Base-by-base conservation (phyloP, 495 filamentous ascomycete genomes). In the Xylaria longipes region DNA sequence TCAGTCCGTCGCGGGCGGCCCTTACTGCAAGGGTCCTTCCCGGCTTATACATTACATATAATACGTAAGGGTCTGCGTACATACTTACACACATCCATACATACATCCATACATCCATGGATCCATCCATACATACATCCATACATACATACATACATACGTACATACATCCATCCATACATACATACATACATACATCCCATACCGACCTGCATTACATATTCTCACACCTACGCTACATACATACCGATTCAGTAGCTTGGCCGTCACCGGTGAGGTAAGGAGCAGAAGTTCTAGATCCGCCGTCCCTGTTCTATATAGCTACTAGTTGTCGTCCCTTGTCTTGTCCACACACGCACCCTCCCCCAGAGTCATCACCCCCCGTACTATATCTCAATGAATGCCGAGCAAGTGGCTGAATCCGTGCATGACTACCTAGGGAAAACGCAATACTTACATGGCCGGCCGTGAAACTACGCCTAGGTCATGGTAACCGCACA, bases 21-120 rank as follows among this genome's bases (percentile, higher is more conserved):
- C 57, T 60, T 60, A 6, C 57, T 60, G 57, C 63, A 66, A 66
- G 63, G 63, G 63, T 66, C 43, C 45, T 52, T 43, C 43, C 63
- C 45, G 46, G 63, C 63, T 66, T 63, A 39, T 63, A 62, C 35
- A 61, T 25, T 35, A 35, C 63, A 68, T 31, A 65, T 11, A 25
- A n/a, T n/a, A n/a, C n/a, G 35, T 35, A 25, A n/a, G n/a, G n/a
- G 50, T 41, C 50, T 50, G 50, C 62, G 50, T 50, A 65, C 62
- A 39, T 41, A 62, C 58, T 25, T 62, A 41, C 11, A 56, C 25
- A 56, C 52, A 56, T 14, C 11, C 11, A 62, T 62, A n/a, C 58
- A 62, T 22, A 62, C 33, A 62, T 62, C 1, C 58, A 62, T 31
- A 62, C 58, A 39, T 39, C 8, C 58, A n/a, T n/a, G n/a, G n/a